Base-by-base conservation (phyloP, 2,329 filamentous ascomycete species). In the Gnomoniopsis smithogilvyi region DNA sequence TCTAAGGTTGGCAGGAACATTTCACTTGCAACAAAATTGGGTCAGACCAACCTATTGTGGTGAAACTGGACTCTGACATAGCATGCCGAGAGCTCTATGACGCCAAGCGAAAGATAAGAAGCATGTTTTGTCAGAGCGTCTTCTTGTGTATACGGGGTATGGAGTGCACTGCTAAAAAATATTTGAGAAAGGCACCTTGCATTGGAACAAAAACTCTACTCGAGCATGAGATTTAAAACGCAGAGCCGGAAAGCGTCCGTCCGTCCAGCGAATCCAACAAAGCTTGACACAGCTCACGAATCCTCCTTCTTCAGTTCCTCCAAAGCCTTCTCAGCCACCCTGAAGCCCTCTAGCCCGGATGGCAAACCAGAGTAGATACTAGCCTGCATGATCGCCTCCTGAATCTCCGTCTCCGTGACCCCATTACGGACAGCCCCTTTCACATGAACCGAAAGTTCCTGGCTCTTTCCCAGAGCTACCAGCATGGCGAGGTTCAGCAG, bases 401-500 rank as follows among this genome's bases (percentile, higher is more conserved):
- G 73, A 15, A 71, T 68, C 58, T 72, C 59, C 19, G 83, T 68
- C 66, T 87, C 84, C 0, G 76, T 81, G 11, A 83, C 70, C 0
- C 85, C 86, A 64, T 88, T 88, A 63, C 80, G 84, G 59, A 85
- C 71, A 2, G 85, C 86, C 1, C 85, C 85, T 24, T 84, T 76
- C 15, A 85, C 75, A 67, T 89, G 86, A 2, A 86, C 77, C 0
- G 74, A 84, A 49, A 89, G 74, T 66, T 88, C 86, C 0, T 80
- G 77, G 34, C 75, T 76, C 17, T 81, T 76, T 63, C 86, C 86
- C 64, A 87, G 71, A 1, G 82, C 83, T 69, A 82, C 83, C 49
- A 89, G 74, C 80, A 89, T 87, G 41, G 80, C 84, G 47, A 88
- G 81, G 68, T 87, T 87, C 50, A 87, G 70, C 55, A 88, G 74